Evolutionary conservation across 495 filamentous ascomycete genomes (phyloP).

Genomic region (Neurospora sp.): DNA sequence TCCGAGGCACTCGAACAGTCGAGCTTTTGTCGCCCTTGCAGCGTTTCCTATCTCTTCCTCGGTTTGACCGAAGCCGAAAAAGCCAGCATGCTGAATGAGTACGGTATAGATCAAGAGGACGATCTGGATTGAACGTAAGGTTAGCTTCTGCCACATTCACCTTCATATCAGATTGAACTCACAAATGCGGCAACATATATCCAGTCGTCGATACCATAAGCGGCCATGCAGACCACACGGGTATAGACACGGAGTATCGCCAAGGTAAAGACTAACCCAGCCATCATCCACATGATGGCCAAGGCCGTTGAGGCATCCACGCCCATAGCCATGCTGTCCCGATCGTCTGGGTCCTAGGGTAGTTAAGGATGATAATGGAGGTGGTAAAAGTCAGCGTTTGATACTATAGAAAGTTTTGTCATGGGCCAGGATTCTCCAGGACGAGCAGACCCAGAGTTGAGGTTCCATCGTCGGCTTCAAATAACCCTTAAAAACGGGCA

Average conservation of each 20-base stretch:
- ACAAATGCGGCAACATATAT: slow-evolving; percentile 17
- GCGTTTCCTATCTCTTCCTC: slow-evolving; percentile 8
- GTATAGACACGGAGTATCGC: slow-evolving; percentile 23
- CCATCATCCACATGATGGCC: slow-evolving; percentile 18
- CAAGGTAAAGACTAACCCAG: slow-evolving; percentile 6
- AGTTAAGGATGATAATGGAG: background rate
- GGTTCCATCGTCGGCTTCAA: background rate
- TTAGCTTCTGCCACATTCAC: background rate
- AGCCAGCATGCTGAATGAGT: slow-evolving; percentile 19
- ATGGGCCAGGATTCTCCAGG: background rate
- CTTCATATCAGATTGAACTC: background rate
- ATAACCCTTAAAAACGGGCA: background rate
- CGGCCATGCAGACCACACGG: slow-evolving; percentile 19
- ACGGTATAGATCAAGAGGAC: slow-evolving; percentile 17
- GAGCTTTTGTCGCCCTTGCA: background rate
- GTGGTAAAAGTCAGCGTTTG: background rate
- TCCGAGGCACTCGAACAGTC: slow-evolving; percentile 3
- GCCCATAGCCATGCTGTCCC: background rate
- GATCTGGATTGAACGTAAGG: background rate
- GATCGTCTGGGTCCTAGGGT: background rate
- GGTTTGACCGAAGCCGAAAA: slow-evolving; percentile 13
- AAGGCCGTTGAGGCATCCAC: slow-evolving; percentile 9
- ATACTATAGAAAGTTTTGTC: background rate
- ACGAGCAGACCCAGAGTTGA: background rate
- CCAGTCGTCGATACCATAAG: slow-evolving; percentile 24